phyloP scores from a whole-genome alignment of 2,329 filamentous ascomycete genomes.

The Sporothrix globosa region DNA sequence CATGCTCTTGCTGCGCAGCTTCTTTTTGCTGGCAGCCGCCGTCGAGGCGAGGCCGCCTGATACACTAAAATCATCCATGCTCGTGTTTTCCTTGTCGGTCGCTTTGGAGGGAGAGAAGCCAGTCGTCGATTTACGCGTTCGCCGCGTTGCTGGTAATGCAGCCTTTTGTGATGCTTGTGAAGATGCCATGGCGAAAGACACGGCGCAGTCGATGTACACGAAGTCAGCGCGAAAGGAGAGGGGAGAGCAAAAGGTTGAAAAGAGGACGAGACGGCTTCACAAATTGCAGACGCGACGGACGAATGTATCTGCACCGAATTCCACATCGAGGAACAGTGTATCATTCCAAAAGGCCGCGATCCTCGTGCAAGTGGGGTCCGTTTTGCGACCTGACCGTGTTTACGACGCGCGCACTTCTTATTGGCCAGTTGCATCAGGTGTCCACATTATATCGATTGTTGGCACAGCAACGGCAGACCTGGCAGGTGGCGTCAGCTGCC shows the following conservation, averaged over 20 bases:
- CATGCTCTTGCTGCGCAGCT: conserved; percentile 92
- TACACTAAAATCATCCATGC: conserved; percentile 59
- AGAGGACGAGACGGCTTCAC: neutral
- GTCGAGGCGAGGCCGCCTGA: conserved; percentile 44
- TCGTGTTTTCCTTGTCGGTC: conserved; percentile 78
- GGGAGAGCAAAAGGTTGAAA: neutral
- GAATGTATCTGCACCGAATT: conserved; percentile 24
- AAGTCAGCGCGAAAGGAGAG: neutral
- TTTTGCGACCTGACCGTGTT: conserved; percentile 31
- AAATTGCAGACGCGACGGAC: conserved; percentile 14
- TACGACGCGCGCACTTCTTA: conserved; percentile 24
- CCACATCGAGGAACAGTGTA: conserved; percentile 12
- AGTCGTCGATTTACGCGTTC: conserved; percentile 73
- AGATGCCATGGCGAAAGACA: conserved; percentile 45
- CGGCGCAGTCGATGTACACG: neutral
- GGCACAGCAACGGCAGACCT: conserved; percentile 28
- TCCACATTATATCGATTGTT: conserved; percentile 34
- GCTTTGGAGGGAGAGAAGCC: conserved; percentile 57
- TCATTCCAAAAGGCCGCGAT: conserved; percentile 33
- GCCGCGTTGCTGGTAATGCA: conserved; percentile 60
- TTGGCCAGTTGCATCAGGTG: conserved; percentile 21
- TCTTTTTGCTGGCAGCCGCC: conserved; percentile 60
- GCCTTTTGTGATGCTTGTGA: conserved; percentile 44
- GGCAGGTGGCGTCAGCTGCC: conserved; percentile 18
- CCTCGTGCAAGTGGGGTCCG: conserved; percentile 29